Percentiles rank a stretch among this genome's conserved stretches.
Conservation (phyloP, 805 yeast species). For the Groenewaldozyma salmanticensis region DNA sequence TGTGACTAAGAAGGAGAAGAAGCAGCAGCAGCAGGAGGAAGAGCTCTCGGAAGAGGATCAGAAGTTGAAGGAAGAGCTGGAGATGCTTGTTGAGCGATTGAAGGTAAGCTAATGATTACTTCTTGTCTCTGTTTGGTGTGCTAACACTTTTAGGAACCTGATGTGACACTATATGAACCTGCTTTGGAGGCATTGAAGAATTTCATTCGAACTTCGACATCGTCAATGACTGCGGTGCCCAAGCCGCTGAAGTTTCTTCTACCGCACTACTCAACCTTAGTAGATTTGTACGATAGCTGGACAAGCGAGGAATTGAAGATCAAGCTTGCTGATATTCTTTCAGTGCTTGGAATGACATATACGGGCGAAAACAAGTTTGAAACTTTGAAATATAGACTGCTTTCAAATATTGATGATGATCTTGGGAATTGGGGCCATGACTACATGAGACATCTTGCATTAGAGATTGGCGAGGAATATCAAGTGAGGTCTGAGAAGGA, state of each 20-base stretch:
- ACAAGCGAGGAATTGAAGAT: slow-evolving; percentile 31
- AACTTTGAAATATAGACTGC: slow-evolving; percentile 67
- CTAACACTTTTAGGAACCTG: slow-evolving; percentile 21
- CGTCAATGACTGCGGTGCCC: slow-evolving; percentile 99
- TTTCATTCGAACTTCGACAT: slow-evolving; percentile 82
- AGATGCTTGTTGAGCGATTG: slow-evolving; percentile 73
- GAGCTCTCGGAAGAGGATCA: slow-evolving; percentile 91
- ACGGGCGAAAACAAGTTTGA: slow-evolving; percentile 73
- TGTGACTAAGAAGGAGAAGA: slow-evolving; percentile 20
- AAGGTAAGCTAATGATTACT: slow-evolving; percentile 35
- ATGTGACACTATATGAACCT: slow-evolving; percentile 39
- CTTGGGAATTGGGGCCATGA: slow-evolving; percentile 96
- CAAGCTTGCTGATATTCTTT: slow-evolving; percentile 75
- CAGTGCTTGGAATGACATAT: slow-evolving; percentile 92
- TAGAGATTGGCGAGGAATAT: slow-evolving; percentile 87
- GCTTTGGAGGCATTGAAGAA: slow-evolving; percentile 65
- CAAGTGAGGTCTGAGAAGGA: slow-evolving; percentile 22
- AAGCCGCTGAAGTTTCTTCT: slow-evolving; percentile 93
- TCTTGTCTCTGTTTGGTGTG: slow-evolving; percentile 1
- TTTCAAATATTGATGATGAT: slow-evolving; percentile 43
- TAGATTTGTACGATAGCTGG: slow-evolving; percentile 62
- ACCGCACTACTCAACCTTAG: slow-evolving; percentile 70
- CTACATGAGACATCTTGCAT: slow-evolving; percentile 88
- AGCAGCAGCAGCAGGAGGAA: slow-evolving; percentile 45
- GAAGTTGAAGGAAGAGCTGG: slow-evolving; percentile 77